Base-by-base conservation (phyloP, 176 grass and related monocot genomes). In the Zoysia pacifica region DNA sequence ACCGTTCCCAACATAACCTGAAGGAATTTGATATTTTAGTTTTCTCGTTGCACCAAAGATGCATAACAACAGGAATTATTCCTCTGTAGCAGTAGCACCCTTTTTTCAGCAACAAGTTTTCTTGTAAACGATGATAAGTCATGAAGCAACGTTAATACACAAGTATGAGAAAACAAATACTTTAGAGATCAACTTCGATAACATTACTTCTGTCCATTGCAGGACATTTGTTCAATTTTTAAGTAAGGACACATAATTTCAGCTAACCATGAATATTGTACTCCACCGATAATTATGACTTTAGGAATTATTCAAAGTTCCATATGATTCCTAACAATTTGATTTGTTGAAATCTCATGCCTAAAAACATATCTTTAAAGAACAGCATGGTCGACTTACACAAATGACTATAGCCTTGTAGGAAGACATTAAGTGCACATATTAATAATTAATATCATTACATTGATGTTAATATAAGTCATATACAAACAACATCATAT, bases 1-100 rank as follows among this genome's bases (percentile, higher is more conserved):
- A 98, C 62, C 83, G 94, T 88, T 93, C 92, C 92, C 90, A 98
- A 81, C 92, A 98, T 73, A 98, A 82, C 88, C 95, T 94, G 79
- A 82, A 83, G 69, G 28, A 65, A 75, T 8, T 68, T 12, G 5
- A 55, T 18, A 54, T 81, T 84, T 81, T 53, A 84, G 62, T 76
- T 76, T 14, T 65, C 39, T 64, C 64, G n/a, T 12, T 70, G 63
- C 20, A 69, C 42, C 42, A 20, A 84, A 69, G 53, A 69, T 41
- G 66, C 59, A 66, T 18, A 83, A 46, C 8, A 74, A 83, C 45
- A 73, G 50, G 6, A n/a, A 79, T 54, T 7, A 75, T 19, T 16
- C 8, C 18, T 55, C 28, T 18, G 6, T 67, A 67, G 48, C 62
- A 79, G 6, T 67, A 67, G 48, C 62, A 79, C 39, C 7, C 13